A percentile compares a stretch with the other conserved stretches of the same genome.
phyloP scores from a whole-genome alignment of 441 rosid species.

The Populus tomentosa region DNA sequence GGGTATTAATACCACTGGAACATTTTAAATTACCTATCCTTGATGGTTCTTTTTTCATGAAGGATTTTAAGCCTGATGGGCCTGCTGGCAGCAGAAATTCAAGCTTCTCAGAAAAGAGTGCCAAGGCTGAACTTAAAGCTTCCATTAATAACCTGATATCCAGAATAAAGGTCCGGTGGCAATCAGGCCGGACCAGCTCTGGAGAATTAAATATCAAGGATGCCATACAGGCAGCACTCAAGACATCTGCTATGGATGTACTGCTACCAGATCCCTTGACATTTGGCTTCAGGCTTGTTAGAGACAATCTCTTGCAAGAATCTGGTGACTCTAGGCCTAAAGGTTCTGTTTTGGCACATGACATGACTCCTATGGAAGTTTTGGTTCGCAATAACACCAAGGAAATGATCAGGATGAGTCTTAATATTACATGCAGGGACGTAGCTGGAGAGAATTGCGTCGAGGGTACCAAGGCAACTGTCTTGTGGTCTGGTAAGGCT shows the following conservation, averaged over 20 bases:
- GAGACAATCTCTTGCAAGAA: constrained; percentile 33
- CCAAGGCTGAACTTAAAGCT: constrained; percentile 81
- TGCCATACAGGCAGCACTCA: constrained; percentile 85
- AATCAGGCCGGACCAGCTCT: constrained; percentile 90
- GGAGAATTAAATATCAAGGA: constrained; percentile 90
- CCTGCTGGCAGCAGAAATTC: constrained; percentile 36
- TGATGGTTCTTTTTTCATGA: constrained; percentile 76
- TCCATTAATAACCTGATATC: constrained; percentile 82
- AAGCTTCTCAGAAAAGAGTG: constrained; percentile 81
- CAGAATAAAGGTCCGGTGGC: constrained; percentile 90
- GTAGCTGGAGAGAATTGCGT: constrained; percentile 93
- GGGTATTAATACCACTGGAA: constrained; percentile 91
- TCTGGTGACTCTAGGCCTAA: constrained; percentile 24
- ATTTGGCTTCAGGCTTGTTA: constrained; percentile 74
- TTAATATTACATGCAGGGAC: constrained; percentile 81
- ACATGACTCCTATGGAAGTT: constrained; percentile 90
- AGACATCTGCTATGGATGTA: constrained; percentile 90
- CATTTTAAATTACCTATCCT: constrained; percentile 93
- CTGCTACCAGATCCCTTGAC: constrained; percentile 95
- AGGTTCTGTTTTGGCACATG: constrained; percentile 64
- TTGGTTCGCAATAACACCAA: constrained; percentile 84
- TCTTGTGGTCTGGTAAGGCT: constrained; percentile 77
- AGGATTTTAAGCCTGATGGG: constrained; percentile 58
- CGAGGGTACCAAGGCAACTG: constrained; percentile 80
- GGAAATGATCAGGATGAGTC: constrained; percentile 72